Evolutionary conservation across 805 yeast species (phyloP), one percentile per base, ranked within the genome.

Genomic region (Barnettozyma pratensis): DNA sequence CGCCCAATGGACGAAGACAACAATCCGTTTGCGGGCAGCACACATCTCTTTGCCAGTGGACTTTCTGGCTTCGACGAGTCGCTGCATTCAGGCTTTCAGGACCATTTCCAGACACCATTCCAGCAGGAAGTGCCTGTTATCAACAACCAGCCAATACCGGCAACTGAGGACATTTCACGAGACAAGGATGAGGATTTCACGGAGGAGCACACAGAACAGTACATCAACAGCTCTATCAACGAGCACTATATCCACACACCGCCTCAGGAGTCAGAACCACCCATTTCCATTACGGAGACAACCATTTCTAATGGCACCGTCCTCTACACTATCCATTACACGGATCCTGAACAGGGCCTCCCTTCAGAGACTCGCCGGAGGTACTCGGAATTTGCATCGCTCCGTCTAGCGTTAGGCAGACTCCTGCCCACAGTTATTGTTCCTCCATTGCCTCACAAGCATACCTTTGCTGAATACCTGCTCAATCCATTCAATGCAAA

Each of bases 391-490:
- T 94, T 94, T 65, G 97, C 89, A 60, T 77, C 85, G 47, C 73
- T 94, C 31, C 70, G 97, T 46, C 81, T 75, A 40, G 76, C 84
- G 4, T 73, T 94, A 28, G 71, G 81, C 5, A 81, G 81, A 58
- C 69, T 87, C 32, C 90, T 87, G 58, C 97, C 98, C 1, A 81
- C 92, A 37, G 68, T 81, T 6, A 74, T 94, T 4, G 77, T 94
- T 2, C 98, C 99, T 3, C 96, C 97, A 0, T 88, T 94, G n/a
- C 99, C 99, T 0, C 87, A 83, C 70, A 86, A 86, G 63, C 91
- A 86, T 63, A 74, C 87, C 12, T 63, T 86, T n/a, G 63, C 71
- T 6, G 71, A 69, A 51, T 74, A 74, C 52, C 63, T 74, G 41
- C 53, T 70, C 42, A 70, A 67, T 45, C 78, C 77, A 14, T 56